Base-by-base conservation (phyloP, 306 rosid genomes). In the Calophaca sinica region DNA sequence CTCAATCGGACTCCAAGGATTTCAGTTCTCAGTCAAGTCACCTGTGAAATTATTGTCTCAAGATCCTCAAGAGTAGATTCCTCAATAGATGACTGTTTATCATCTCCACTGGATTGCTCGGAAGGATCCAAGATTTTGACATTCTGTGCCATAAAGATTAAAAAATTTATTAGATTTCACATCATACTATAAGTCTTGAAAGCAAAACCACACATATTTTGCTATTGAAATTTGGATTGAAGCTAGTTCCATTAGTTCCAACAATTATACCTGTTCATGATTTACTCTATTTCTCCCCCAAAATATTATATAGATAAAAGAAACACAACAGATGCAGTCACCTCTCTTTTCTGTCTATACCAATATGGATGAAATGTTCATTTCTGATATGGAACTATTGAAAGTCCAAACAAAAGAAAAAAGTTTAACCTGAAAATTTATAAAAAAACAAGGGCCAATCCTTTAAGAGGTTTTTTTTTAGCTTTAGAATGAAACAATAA, bases 41-140 rank as follows among this genome's bases (percentile, higher is more conserved):
- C 97, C 93, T 85, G 90, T 44, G 79, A 62, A 85, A 84, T 80
- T 71, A 84, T 85, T 81, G 77, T 67, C 70, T 89, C 89, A 52
- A 92, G 90, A 70, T 87, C 87, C 50, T 63, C 82, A 54, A 92
- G 75, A 14, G 85, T 86, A 44, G 85, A 79, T 85, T 87, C 88
- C 75, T 88, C 96, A 61, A 75, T 58, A 10, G 88, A 84, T 60
- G 80, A 80, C 62, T 81, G 88, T 44, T 77, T 82, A 69, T 76
- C 78, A 58, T 75, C 79, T 76, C 41, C 41, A 65, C 38, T 49
- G 65, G 9, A 75, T 51, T 83, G 73, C 84, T 72, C 88, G 62
- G 72, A 74, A 76, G 76, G 59, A 75, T 68, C 66, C 82, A 73
- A 54, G 77, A 10, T 41, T 39, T 75, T 6, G 33, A 39, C 54